Conservation (phyloP, 768 basidiomycete species). For the Tubosaeta sp. region DNA sequence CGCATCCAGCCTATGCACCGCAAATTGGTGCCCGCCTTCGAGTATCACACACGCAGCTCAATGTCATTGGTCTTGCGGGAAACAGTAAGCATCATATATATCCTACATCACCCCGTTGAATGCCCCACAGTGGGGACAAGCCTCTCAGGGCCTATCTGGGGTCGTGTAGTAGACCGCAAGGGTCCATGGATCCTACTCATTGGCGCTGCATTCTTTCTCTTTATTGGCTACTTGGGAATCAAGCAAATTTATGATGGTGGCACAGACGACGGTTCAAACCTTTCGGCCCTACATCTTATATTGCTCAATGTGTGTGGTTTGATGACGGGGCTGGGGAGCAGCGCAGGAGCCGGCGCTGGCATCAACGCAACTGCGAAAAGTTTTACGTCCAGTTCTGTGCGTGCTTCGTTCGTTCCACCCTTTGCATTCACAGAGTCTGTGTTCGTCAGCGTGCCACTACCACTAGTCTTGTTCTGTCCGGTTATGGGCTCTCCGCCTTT, state of each 20-base stretch:
- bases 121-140: conserved; percentile 66
- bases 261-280: conserved; percentile 31
- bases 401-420: conserved; percentile 18
- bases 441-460: conserved; percentile 60
- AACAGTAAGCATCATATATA: conserved; percentile 47
- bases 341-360: conserved; percentile 60
- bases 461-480: conserved; percentile 79
- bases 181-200: conserved; percentile 72
- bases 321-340: conserved; percentile 74
- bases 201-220: conserved; percentile 52
- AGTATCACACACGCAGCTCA: conserved; percentile 76
- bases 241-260: conserved; percentile 60
- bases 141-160: conserved; percentile 73
- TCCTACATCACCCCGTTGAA: neutral
- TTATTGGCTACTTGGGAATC: conserved; percentile 80
- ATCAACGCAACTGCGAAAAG: conserved; percentile 83
- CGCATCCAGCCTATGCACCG: conserved; percentile 68
- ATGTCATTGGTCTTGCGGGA: conserved; percentile 71
- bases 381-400: conserved; percentile 67
- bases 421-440: neutral
- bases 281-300: conserved; percentile 42
- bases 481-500: conserved; percentile 90
- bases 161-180: conserved; percentile 66
- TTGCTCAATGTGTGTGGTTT: conserved; percentile 60
- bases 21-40: conserved; percentile 75